Conservation (phyloP, 176 grass and related monocot species). For the Cenchrus americanus region DNA sequence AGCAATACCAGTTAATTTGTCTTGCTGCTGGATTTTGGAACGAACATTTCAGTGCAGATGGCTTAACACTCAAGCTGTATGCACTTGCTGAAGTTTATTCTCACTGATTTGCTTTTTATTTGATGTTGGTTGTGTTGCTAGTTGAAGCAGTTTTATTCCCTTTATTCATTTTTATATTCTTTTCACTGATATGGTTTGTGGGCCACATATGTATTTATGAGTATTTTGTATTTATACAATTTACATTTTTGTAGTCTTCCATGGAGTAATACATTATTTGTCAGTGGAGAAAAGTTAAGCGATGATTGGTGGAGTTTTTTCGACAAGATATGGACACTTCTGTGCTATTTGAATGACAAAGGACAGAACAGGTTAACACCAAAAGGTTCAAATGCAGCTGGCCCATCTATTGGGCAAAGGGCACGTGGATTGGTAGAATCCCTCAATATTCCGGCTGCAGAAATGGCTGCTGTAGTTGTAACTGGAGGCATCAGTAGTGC, state of each 20-base stretch:
- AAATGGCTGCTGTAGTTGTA: conserved; percentile 98
- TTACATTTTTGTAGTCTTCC: conserved; percentile 65
- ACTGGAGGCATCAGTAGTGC: conserved; percentile 82
- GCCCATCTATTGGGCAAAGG: conserved; percentile 85
- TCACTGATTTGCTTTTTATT: neutral
- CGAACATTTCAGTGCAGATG: too few relatives aligned
- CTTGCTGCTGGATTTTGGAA: too few relatives aligned
- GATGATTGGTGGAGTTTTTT: conserved; percentile 83
- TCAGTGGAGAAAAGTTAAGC: conserved; percentile 51
- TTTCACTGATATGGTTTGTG: conserved; percentile 16
- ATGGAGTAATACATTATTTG: conserved; percentile 56
- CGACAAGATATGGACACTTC: conserved; percentile 86
- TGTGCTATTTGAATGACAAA: conserved; percentile 80
- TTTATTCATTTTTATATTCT: conserved; percentile 4
- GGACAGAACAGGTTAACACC: conserved; percentile 62
- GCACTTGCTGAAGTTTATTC: neutral
- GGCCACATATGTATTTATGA: conserved; percentile 14
- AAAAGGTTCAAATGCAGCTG: conserved; percentile 59
- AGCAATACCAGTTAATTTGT: too few relatives aligned
- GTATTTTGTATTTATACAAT: conserved; percentile 28
- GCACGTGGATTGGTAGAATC: conserved; percentile 96
- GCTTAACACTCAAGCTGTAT: neutral
- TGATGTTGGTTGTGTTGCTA: neutral
- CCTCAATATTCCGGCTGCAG: conserved; percentile 94
- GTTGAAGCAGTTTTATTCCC: conserved; percentile 12